Evolutionary conservation across 2,329 filamentous ascomycete genomes (phyloP), one percentile per base, ranked within the genome.

Genomic region (Colletotrichum lindemuthianum): DNA sequence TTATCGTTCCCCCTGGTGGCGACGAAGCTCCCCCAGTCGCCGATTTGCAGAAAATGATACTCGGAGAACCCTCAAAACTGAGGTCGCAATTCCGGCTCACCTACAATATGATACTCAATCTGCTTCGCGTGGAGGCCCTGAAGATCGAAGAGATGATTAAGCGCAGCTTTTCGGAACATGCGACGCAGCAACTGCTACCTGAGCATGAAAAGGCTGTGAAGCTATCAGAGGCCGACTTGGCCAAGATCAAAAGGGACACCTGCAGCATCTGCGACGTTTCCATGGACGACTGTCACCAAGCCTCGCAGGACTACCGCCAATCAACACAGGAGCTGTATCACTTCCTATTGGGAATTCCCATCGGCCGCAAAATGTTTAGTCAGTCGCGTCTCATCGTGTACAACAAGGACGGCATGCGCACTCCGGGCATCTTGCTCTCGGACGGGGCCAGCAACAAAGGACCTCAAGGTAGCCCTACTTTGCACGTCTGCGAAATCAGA

Each of bases 61-160:
- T 98, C 4, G 96, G 96, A 57, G 92, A 97, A 72, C 95, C 96
- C 37, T 97, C 93, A 33, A 98, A 98, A 79, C 85, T 99, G 52
- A 88, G 93, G 50, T 98, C 95, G 7, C 96, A 99, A 74, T 99
- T 99, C 83, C 88, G 96, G 66, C 83, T 99, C 51, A 99, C 96
- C 0, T 99, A 99, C 82, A 99, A 98, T 79, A 99, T 99, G 96
- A 99, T 99, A 66, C 82, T 99, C 36, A 99, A 98, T 73, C 83
- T 99, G 37, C 83, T 99, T 52, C 90, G 96, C 40, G 96, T 99
- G 2, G 96, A 99, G 77, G 96, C 96, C 2, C 80, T 99, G 69
- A 98, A 97, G 81, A 98, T 99, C 70, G 96, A 99, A 76, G 96
- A 99, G 78, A 99, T 99, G 96, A 99, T 99, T 82, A 99, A 99